Evolutionary conservation across 78 protist genomes (phyloP).

Genomic region (Protostelium mycophagum): DNA sequence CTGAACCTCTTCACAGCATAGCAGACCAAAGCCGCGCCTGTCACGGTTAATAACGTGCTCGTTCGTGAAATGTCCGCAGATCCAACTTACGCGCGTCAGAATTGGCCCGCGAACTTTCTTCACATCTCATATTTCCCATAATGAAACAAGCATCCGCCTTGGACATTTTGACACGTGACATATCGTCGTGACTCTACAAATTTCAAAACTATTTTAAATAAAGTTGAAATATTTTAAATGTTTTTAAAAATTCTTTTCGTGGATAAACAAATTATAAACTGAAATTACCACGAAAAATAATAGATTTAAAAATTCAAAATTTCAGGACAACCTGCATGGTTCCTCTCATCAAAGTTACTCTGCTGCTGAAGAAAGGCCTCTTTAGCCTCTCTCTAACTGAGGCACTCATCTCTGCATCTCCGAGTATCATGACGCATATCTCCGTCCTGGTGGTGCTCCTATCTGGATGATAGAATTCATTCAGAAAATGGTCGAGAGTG

Average conservation of each 20-base stretch:
- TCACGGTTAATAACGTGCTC: not conserved
- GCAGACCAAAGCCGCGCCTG: not conserved
- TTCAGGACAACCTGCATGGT: no score
- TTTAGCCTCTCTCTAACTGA: not conserved
- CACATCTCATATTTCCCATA: not conserved
- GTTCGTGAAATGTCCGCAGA: not conserved
- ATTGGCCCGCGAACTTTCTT: no score
- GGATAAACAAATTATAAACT: no score
- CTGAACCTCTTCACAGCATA: not conserved
- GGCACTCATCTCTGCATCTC: not conserved
- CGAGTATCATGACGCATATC: not conserved
- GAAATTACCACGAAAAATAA: no score
- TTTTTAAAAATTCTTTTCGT: no score
- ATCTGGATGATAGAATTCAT: not conserved
- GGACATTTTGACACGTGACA: no score
- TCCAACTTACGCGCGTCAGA: not conserved
- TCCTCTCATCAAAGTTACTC: not conserved
- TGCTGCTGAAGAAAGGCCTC: not conserved
- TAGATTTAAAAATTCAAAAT: no score
- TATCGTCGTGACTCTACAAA: no score
- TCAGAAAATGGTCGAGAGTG: not conserved
- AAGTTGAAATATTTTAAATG: no score
- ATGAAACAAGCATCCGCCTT: not conserved
- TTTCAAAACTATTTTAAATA: no score
- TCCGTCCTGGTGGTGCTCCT: not conserved